phyloP scores from a whole-genome alignment of 495 filamentous ascomycete genomes.

The Aspergillus sclerotioniger region DNA sequence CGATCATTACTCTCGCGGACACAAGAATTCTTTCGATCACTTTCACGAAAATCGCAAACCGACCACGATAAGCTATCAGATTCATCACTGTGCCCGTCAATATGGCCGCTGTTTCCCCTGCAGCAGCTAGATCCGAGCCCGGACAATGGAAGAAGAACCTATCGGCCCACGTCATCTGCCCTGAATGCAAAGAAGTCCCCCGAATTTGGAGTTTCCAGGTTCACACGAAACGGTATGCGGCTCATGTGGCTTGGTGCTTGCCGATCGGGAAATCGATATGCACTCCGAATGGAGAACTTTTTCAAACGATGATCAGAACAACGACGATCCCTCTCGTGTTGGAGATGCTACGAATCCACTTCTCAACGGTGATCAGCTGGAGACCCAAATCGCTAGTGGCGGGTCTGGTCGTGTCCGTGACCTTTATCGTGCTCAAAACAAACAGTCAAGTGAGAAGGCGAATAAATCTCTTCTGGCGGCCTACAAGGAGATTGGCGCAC shows the following conservation, averaged over 20 bases:
- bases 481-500: constrained; percentile 84
- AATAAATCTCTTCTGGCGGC: constrained; percentile 75
- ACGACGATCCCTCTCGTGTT: constrained; percentile 95
- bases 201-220: constrained; percentile 91
- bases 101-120: constrained; percentile 35
- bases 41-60: constrained; percentile 41
- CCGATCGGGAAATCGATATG: constrained; percentile 87
- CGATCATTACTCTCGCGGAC: constrained; percentile 48
- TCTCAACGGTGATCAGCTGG: constrained; percentile 86
- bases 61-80: constrained; percentile 27
- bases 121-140: constrained; percentile 25
- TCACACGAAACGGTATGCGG: constrained; percentile 90
- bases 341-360: constrained; percentile 86
- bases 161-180: constrained; percentile 77
- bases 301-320: constrained; percentile 93
- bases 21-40: constrained; percentile 42
- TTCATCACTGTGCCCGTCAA: constrained; percentile 25
- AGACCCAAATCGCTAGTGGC: constrained; percentile 82
- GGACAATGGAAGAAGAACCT: constrained; percentile 70
- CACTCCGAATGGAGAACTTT: constrained; percentile 99
- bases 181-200: constrained; percentile 85
- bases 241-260: constrained; percentile 87
- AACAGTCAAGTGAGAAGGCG: constrained; percentile 78
- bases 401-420: constrained; percentile 72
- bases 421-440: constrained; percentile 83